Conservation (phyloP, 495 filamentous ascomycete genomes). For the Antarctomyces pellizariae region DNA sequence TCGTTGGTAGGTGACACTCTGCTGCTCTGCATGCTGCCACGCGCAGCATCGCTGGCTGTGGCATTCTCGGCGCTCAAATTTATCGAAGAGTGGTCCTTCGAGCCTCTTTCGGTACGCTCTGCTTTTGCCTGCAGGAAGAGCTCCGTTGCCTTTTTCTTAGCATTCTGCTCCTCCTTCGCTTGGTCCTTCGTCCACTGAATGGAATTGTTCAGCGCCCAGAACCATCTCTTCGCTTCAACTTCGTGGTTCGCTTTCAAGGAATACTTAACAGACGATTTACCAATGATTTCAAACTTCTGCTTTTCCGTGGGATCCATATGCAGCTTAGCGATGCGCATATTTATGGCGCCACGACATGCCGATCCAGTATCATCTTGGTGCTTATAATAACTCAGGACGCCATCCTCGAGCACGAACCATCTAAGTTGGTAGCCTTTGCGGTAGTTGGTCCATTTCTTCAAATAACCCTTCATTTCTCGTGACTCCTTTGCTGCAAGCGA, state of each 20-base stretch:
- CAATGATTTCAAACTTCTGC: constrained; percentile 86
- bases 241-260: constrained; percentile 91
- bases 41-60: constrained; percentile 20
- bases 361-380: constrained; percentile 89
- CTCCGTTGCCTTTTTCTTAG: constrained; percentile 49
- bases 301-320: constrained; percentile 95
- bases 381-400: constrained; percentile 96
- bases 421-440: constrained; percentile 85
- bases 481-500: constrained; percentile 58
- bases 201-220: constrained; percentile 94
- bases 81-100: constrained; percentile 14
- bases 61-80: constrained; percentile 26
- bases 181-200: constrained; percentile 98
- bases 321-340: constrained; percentile 87
- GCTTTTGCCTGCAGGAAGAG: constrained; percentile 52
- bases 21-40: constrained; percentile 19
- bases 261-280: constrained; percentile 97
- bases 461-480: constrained; percentile 90
- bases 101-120: constrained; percentile 29
- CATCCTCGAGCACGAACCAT: constrained; percentile 96
- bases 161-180: constrained; percentile 64
- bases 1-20: constrained; percentile 4
- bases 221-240: constrained; percentile 84
- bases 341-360: constrained; percentile 90
- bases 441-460: constrained; percentile 99